Percentiles rank a stretch among this genome's conserved stretches.
Evolutionary conservation across 192 early-diverging fungal genomes (phyloP).

Genomic region (Podila clonocystis): DNA sequence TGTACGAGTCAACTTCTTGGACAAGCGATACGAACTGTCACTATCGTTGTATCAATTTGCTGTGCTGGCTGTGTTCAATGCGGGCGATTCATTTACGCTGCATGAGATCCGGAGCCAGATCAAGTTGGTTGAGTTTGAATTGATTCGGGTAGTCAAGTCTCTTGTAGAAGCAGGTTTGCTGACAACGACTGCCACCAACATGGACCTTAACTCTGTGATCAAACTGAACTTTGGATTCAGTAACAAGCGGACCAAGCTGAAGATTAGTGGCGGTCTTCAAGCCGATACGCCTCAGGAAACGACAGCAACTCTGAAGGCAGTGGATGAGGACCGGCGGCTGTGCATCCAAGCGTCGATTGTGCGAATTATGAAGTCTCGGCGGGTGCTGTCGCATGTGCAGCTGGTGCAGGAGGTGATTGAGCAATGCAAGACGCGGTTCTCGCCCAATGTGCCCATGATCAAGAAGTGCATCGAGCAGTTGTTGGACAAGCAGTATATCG

Average conservation of each 20-base stretch:
- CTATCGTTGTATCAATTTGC: slow-evolving; percentile 77
- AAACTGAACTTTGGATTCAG: slow-evolving; percentile 35
- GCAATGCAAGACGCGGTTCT: slow-evolving; percentile 74
- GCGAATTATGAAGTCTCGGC: slow-evolving; percentile 85
- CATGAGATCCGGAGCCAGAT: slow-evolving; percentile 67
- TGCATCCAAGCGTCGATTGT: slow-evolving; percentile 90
- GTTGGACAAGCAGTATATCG: slow-evolving; percentile 86
- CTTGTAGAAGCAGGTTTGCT: slow-evolving; percentile 30
- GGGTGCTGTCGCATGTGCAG: slow-evolving; percentile 70
- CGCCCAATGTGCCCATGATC: slow-evolving; percentile 76
- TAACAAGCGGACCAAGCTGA: slow-evolving; percentile 87
- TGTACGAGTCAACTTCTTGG: slow-evolving; percentile 68
- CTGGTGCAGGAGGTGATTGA: slow-evolving; percentile 82
- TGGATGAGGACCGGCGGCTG: slow-evolving; percentile 83
- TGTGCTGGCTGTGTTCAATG: slow-evolving; percentile 76
- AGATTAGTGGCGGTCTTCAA: slow-evolving; percentile 68
- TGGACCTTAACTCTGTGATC: slow-evolving; percentile 16
- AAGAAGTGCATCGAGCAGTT: slow-evolving; percentile 89
- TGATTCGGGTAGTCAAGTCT: slow-evolving; percentile 70
- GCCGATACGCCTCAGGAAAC: slow-evolving; percentile 70
- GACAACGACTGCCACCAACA: slow-evolving; percentile 6
- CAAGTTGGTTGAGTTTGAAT: slow-evolving; percentile 62
- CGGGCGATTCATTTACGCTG: slow-evolving; percentile 50
- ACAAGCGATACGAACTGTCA: slow-evolving; percentile 84
- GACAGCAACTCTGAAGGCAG: slow-evolving; percentile 61